Conservation (phyloP, 2,329 filamentous ascomycete species). For the Xylariaceae sp. region DNA sequence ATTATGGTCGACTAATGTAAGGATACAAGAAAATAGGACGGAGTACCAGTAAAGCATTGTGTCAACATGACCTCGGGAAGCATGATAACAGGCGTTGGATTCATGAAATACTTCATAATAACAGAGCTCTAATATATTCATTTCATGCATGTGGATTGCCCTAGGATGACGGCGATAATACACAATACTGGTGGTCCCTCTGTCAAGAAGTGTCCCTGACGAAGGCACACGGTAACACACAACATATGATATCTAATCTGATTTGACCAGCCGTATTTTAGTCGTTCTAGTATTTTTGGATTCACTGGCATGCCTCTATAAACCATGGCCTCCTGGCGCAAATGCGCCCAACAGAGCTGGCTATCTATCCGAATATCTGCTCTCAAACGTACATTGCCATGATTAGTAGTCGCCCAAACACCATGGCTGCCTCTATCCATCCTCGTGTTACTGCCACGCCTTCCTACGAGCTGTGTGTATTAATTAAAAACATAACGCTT, state of each 20-base stretch:
- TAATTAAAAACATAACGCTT: slow-evolving; percentile 39
- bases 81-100: no score
- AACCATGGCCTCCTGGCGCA: slow-evolving; percentile 30
- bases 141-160: no score
- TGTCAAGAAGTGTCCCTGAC: no score
- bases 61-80: no score
- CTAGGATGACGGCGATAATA: no score
- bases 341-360: slow-evolving; percentile 26
- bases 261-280: slow-evolving; percentile 21
- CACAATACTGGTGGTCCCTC: no score
- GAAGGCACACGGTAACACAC: neutral
- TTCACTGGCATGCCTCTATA: slow-evolving; percentile 33
- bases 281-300: slow-evolving; percentile 37
- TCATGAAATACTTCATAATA: no score
- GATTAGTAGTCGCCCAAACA: slow-evolving; percentile 26
- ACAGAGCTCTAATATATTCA: no score
- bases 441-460: slow-evolving; percentile 19
- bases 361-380: slow-evolving; percentile 37
- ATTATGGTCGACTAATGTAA: no score
- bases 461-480: slow-evolving; percentile 20
- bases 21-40: no score
- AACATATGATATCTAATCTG: neutral
- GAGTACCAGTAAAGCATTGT: no score
- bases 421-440: slow-evolving; percentile 29
- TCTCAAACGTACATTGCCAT: slow-evolving; percentile 36